These are phyloP conservation scores for Penstemon eatonii DNA, from an alignment of 257 asterid genomes.

Conservation along the genomic window DNA sequence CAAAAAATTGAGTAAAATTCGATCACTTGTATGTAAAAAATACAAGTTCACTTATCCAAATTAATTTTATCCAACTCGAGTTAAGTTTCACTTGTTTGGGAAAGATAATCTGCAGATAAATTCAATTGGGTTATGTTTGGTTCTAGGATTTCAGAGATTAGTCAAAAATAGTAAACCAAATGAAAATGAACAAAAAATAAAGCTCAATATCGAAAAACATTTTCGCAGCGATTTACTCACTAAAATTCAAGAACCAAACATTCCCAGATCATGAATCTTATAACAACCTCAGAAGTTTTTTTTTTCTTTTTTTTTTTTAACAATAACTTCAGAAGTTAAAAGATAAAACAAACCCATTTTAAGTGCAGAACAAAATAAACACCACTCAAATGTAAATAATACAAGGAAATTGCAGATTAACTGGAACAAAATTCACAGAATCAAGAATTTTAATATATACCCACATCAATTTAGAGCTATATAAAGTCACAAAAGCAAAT, in stretches of 20 bases:
- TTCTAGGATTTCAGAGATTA: too few species aligned
- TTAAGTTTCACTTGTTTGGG: too few species aligned
- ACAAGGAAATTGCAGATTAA: conserved; percentile 17
- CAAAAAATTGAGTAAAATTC: too few species aligned
- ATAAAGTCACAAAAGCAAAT: neutral
- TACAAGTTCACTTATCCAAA: too few species aligned
- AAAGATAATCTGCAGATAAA: too few species aligned
- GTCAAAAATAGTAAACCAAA: neutral
- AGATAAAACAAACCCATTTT: neutral
- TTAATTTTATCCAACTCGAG: too few species aligned
- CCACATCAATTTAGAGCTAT: neutral
- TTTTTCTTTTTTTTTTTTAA: too few species aligned
- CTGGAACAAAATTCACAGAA: neutral
- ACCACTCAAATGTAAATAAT: neutral
- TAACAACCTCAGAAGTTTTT: neutral
- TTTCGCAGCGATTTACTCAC: neutral
- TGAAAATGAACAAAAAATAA: too few species aligned
- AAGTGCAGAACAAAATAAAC: neutral
- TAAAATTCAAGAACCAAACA: too few species aligned
- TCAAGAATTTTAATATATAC: neutral
- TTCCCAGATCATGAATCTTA: conserved; percentile 21
- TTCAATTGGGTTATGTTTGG: too few species aligned
- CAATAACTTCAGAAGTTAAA: neutral
- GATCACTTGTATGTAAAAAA: too few species aligned
- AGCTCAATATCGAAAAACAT: neutral